A percentile compares a stretch with the other conserved stretches of the same genome.
Evolutionary conservation across 768 basidiomycete species (phyloP).

Genomic region (Tulasnella sp.): DNA sequence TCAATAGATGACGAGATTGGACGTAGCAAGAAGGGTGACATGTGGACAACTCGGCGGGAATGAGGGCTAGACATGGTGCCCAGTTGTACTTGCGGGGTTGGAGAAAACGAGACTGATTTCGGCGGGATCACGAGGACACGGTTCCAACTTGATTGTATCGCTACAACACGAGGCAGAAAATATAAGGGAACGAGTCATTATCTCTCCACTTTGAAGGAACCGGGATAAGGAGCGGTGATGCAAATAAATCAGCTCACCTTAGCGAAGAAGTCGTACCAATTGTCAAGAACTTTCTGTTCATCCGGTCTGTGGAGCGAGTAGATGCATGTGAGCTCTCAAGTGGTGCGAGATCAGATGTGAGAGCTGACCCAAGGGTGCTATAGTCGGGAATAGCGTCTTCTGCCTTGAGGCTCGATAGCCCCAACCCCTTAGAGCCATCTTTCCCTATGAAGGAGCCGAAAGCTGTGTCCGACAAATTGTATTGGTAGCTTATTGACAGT

Average conservation of each 20-base stretch:
- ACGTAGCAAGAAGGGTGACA: too few species aligned
- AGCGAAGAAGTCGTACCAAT: slow-evolving; percentile 85
- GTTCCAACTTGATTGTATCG: slow-evolving; percentile 13
- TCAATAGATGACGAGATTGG: too few species aligned
- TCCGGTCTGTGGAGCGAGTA: neutral
- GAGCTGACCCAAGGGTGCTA: slow-evolving; percentile 53
- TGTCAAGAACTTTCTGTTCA: slow-evolving; percentile 62
- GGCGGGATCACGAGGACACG: slow-evolving; percentile 4
- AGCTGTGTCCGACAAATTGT: too few species aligned
- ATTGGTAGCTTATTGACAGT: too few species aligned
- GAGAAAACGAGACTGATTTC: too few species aligned
- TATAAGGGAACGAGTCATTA: neutral
- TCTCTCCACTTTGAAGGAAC: neutral
- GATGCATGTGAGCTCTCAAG: neutral
- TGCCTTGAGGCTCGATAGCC: slow-evolving; percentile 72
- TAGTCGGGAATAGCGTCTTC: slow-evolving; percentile 86
- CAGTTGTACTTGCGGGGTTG: too few species aligned
- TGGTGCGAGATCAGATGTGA: neutral
- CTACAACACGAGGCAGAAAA: slow-evolving; percentile 3
- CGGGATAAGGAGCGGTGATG: neutral
- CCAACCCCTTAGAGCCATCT: slow-evolving; percentile 81
- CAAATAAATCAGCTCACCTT: slow-evolving; percentile 29
- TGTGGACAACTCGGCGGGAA: too few species aligned
- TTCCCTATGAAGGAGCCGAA: slow-evolving; percentile 38
- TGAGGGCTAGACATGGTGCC: too few species aligned